These are phyloP conservation scores for Penicillium cosmopolitanum DNA, from an alignment of 495 filamentous ascomycete genomes.

Conservation along the genomic window DNA sequence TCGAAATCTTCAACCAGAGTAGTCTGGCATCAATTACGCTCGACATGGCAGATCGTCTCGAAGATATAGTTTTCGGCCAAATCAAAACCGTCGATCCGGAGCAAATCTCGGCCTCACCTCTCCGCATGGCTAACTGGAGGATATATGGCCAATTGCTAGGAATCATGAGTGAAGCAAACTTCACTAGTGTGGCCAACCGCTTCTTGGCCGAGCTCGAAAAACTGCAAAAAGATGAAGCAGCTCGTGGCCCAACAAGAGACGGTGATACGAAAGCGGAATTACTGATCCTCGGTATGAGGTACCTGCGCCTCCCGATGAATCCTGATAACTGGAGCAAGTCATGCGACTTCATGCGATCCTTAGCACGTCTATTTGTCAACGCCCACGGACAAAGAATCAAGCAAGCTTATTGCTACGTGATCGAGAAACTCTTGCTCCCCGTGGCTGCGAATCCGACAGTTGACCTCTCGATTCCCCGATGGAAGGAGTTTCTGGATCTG, in stretches of 20 bases:
- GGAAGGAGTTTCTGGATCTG: conserved; percentile 79
- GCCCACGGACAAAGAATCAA: conserved; percentile 88
- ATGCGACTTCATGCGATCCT: conserved; percentile 81
- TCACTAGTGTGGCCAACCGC: conserved; percentile 77
- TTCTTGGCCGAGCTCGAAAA: conserved; percentile 80
- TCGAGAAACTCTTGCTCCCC: conserved; percentile 85
- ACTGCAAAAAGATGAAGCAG: conserved; percentile 68
- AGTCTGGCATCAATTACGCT: conserved; percentile 77
- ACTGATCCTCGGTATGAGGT: conserved; percentile 86
- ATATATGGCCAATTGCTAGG: conserved; percentile 90
- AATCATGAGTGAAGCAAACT: conserved; percentile 91
- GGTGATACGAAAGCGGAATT: conserved; percentile 80
- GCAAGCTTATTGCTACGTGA: conserved; percentile 87
- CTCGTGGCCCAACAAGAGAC: conserved; percentile 68
- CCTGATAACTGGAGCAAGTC: conserved; percentile 81
- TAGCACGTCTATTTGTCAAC: conserved; percentile 79
- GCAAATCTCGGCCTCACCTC: conserved; percentile 72
- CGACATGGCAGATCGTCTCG: conserved; percentile 87
- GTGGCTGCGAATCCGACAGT: conserved; percentile 76
- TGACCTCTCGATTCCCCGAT: conserved; percentile 76
- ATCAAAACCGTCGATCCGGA: conserved; percentile 86
- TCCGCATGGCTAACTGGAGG: conserved; percentile 91
- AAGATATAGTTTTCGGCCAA: conserved; percentile 93
- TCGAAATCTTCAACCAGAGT: conserved; percentile 92
- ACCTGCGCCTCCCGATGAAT: conserved; percentile 71